phyloP scores from a whole-genome alignment of 768 basidiomycete species.

The Sporobolomyces phaffii region DNA sequence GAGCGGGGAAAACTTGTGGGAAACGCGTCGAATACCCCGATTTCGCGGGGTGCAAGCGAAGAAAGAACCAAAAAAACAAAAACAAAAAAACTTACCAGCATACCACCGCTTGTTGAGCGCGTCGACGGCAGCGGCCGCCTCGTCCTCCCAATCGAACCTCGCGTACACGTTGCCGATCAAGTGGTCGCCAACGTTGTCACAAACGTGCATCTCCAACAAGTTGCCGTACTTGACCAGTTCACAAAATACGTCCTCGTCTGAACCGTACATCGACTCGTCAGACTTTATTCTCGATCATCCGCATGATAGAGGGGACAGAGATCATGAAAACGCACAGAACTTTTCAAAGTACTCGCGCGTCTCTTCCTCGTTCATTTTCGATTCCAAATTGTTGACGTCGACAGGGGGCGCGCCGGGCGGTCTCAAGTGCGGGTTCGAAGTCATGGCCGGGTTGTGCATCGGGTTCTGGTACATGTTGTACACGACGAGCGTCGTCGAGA shows the following conservation, averaged over 20 bases:
- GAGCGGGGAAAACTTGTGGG: background rate
- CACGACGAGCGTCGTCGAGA: conserved; percentile 91
- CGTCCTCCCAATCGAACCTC: conserved; percentile 86
- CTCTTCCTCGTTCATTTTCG: conserved; percentile 75
- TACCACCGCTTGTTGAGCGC: conserved; percentile 96
- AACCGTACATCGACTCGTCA: too few species aligned
- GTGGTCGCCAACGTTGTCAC: conserved; percentile 99
- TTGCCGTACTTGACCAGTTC: conserved; percentile 93
- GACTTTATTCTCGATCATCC: too few species aligned
- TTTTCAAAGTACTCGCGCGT: conserved; percentile 49
- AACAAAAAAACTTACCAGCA: conserved; percentile 61
- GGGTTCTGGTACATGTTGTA: conserved; percentile 99
- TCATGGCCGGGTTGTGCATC: conserved; percentile 59
- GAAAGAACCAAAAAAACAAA: background rate
- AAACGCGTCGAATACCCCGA: background rate
- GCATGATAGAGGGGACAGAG: too few species aligned
- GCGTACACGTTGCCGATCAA: conserved; percentile 77
- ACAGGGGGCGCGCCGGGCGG: conserved; percentile 22
- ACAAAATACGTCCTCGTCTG: conserved; percentile 45
- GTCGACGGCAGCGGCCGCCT: conserved; percentile 87
- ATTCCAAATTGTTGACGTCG: conserved; percentile 54
- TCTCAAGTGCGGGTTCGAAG: conserved; percentile 32
- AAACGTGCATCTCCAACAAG: conserved; percentile 91
- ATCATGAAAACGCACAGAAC: conserved; percentile 45
- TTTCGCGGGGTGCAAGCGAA: too few species aligned